Conservation (phyloP, 257 asterid genomes). For the Fraxinus americana region DNA sequence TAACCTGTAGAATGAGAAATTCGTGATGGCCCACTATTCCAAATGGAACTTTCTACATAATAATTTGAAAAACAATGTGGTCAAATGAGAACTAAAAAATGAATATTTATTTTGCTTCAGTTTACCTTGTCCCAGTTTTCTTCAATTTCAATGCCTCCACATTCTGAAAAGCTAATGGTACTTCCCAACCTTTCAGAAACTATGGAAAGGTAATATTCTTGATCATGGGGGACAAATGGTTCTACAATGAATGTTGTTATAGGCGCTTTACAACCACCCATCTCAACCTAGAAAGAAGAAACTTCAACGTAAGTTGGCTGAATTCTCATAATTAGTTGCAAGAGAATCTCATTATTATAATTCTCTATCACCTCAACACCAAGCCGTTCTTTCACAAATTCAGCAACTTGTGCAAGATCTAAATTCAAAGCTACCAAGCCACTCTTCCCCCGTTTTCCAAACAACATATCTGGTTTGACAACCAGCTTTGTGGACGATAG, state of each 20-base stretch:
- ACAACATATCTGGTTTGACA: conserved; percentile 92
- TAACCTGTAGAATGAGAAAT: conserved; percentile 55
- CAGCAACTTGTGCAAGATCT: conserved; percentile 86
- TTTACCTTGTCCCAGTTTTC: conserved; percentile 96
- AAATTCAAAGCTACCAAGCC: conserved; percentile 83
- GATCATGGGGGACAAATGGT: conserved; percentile 89
- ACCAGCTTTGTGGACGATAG: conserved; percentile 85
- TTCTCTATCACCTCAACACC: conserved; percentile 72
- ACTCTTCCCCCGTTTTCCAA: conserved; percentile 95
- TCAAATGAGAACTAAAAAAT: background rate
- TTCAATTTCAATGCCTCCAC: conserved; percentile 95
- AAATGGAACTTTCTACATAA: background rate
- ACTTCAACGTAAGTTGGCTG: conserved; percentile 26
- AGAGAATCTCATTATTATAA: conserved; percentile 14
- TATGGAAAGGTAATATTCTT: conserved; percentile 78
- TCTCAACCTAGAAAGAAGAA: conserved; percentile 66
- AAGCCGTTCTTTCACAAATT: conserved; percentile 80
- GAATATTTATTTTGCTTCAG: conserved; percentile 17
- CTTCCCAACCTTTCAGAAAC: conserved; percentile 89
- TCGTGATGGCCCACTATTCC: conserved; percentile 1
- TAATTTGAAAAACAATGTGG: conserved; percentile 6
- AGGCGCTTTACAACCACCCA: conserved; percentile 96
- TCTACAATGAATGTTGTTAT: conserved; percentile 88
- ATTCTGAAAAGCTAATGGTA: conserved; percentile 89
- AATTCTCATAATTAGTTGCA: conserved; percentile 17